Evolutionary conservation across 768 basidiomycete genomes (phyloP), one percentile per base, ranked within the genome.

Genomic region (Rhodotorula toruloides): DNA sequence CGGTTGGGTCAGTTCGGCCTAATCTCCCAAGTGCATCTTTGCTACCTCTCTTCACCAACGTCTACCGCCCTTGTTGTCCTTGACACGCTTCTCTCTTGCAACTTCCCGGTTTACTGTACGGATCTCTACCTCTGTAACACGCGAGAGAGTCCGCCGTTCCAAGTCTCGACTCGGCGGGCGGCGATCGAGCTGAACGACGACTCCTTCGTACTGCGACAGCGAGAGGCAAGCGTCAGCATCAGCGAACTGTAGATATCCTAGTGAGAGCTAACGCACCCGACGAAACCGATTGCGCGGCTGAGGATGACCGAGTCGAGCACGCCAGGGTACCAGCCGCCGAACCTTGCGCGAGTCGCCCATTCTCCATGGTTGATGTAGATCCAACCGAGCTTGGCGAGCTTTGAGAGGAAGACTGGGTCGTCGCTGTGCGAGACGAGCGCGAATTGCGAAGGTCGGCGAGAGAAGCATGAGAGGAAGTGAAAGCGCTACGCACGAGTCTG

Each of bases 331-430:
- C 67, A 68, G 0, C 67, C 61, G 6, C 67, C 67, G 47, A 50
- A 68, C 40, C 61, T n/a, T 3, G 61, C 34, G 31, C 19, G 8
- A 0, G 61, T 63, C 12, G 61, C 53, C 10, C 27, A 54, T 9
- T 29, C 39, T n/a, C 8, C 11, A 7, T 37, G 53, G 14, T 29
- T 9, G 25, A 40, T 19, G 19, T 54, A 31, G 47, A 34, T 46
- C 68, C 68, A 70, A 1, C 68, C 68, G 32, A 65, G 22, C 29
- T 61, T 58, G 2, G 7, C 8, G 16, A 70, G 22, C 53, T 62
- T 62, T n/a, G 42, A 36, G 56, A 70, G 49, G 47, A 70, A 62
- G 3, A 36, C 34, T 2, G 68, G 68, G 64, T 70, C 68, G 59
- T 65, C 68, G 34, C 43, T 44, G 21, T 42, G 4, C 25, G 14